Evolutionary conservation across 2,329 filamentous ascomycete genomes (phyloP).

Genomic region (Fusarium heterosporum): DNA sequence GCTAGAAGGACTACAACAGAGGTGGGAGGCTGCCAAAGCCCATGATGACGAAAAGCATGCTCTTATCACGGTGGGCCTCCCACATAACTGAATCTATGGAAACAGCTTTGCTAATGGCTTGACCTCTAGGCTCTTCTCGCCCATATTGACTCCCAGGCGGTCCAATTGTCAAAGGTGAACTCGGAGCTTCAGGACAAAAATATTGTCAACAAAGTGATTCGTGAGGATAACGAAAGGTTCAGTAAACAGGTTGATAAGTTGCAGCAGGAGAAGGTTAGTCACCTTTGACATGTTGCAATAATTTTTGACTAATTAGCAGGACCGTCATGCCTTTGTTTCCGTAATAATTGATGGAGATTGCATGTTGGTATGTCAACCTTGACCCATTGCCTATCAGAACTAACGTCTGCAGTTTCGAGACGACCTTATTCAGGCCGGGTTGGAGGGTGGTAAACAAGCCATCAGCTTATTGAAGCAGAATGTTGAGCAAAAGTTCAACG

Average conservation of each 20-base stretch:
- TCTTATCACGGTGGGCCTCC: background rate
- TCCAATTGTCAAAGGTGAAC: background rate
- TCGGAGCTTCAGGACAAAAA: background rate
- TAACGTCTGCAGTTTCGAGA: conserved; percentile 49
- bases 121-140: background rate
- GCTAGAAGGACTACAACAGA: background rate
- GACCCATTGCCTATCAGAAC: background rate
- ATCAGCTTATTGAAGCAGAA: conserved; percentile 30
- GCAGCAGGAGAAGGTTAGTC: background rate
- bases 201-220: background rate
- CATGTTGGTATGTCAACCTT: conserved; percentile 50
- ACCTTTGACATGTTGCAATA: background rate
- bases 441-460: conserved; percentile 48
- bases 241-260: background rate
- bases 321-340: conserved; percentile 47
- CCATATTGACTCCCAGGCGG: background rate
- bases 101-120: background rate
- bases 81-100: background rate
- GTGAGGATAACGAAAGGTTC: background rate
- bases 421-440: conserved; percentile 46
- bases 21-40: background rate
- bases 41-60: conserved; percentile 12
- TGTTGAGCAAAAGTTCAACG: conserved; percentile 44
- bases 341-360: conserved; percentile 55
- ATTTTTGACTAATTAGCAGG: background rate